Base-by-base conservation (phyloP, 345 rosid genomes). In the Populus alba region DNA sequence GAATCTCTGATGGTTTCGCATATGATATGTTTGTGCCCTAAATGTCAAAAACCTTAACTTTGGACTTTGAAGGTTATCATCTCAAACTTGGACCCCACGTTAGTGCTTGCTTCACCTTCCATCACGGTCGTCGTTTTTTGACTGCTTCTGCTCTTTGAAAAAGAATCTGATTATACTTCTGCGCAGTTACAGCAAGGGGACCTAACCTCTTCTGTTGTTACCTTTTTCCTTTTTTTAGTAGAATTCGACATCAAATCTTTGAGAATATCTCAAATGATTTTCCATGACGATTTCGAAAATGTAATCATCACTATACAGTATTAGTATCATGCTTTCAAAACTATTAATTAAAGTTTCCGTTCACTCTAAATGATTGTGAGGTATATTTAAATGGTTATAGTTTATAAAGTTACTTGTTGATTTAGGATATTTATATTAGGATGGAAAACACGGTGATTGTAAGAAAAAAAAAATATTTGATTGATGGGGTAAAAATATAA, bases 1-100 rank as follows among this genome's bases (percentile, higher is more conserved):
- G 74, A 75, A 80, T 80, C 75, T 75, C 17, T 7, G 38, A 29
- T 66, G 74, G 18, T 66, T 83, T 77, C 77, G 45, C 74, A 71
- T 22, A 13, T 22, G 23, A 4, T 41, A 43, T 45, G 13, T 57
- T 0, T 20, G 25, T 55, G 61, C 27, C 10, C 38, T n/a, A 65
- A 41, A 41, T 66, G 77, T 83, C 74, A 77, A 37, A 31, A 57
- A 3, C 66, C 51, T 4, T 10, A 65, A 51, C 45, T 27, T n/a
- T 17, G 2, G 80, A 75, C 80, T 76, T 68, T 63, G 82, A 79
- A 75, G 23, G 10, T 61, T 9, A 3, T 0, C 63, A n/a, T 22
- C 63, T 10, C 63, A 0, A 23, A 1, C 29, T 22, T 22, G n/a
- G 25, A 55, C 61, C 61, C 25, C 25, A 8, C 61, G 2, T 38